Evolutionary conservation across 129 eudicot genomes (phyloP).

Genomic region (Flaveria sonorensis): DNA sequence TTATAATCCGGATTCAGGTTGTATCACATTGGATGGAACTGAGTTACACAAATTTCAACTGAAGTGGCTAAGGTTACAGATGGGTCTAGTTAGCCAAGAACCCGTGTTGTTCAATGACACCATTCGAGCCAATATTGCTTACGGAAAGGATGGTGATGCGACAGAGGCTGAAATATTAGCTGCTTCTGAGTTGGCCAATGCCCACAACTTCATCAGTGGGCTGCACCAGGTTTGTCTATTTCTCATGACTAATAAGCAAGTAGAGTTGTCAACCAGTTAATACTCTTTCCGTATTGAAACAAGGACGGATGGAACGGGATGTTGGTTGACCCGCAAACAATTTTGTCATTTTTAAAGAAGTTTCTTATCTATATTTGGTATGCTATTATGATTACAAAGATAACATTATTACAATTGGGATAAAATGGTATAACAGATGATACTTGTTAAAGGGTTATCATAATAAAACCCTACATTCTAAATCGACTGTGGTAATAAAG

Average conservation of each 20-base stretch:
- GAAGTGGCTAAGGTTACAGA: constrained; percentile 79
- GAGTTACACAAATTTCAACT: constrained; percentile 60
- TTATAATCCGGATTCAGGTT: constrained; percentile 65
- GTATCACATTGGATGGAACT: constrained; percentile 57
- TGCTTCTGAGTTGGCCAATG: constrained; percentile 73
- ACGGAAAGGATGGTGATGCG: constrained; percentile 72
- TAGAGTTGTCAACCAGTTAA: too few relatives aligned
- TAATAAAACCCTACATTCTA: too few relatives aligned
- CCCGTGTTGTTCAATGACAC: constrained; percentile 71
- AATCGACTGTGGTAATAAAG: too few relatives aligned
- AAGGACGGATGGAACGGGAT: too few relatives aligned
- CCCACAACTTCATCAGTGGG: constrained; percentile 69
- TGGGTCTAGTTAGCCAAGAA: constrained; percentile 81
- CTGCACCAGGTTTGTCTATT: constrained; percentile 45
- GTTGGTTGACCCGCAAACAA: too few relatives aligned
- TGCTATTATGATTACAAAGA: too few relatives aligned
- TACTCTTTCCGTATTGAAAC: too few relatives aligned
- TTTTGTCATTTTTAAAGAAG: too few relatives aligned
- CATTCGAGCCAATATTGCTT: constrained; percentile 72
- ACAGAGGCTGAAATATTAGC: constrained; percentile 68
- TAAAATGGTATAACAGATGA: too few relatives aligned
- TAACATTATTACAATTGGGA: too few relatives aligned
- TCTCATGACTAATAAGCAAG: neutral
- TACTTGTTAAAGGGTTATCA: too few relatives aligned
- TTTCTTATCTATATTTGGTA: too few relatives aligned